Base-by-base conservation (phyloP, 176 grass and related monocot species). In the Olyra latifolia region DNA sequence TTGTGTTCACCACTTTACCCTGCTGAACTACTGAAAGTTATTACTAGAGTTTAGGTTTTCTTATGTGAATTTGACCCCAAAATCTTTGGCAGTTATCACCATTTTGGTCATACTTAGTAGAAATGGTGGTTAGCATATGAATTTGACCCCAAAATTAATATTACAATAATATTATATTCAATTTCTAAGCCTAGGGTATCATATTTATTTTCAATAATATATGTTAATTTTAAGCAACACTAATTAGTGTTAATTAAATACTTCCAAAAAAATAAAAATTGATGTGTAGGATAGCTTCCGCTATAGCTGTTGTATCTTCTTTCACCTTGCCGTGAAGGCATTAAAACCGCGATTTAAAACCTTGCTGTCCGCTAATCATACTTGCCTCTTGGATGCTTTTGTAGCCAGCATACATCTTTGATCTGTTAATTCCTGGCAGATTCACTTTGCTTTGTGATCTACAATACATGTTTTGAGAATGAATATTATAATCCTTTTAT, bases 1-100 rank as follows among this genome's bases (percentile, higher is more conserved):
- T 66, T 77, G n/a, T 4, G 66, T 67, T 64, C 60, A 62, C 58
- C 59, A 54, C 46, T 66, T 45, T 86, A 39, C 63, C 44, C 3
- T 76, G 57, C 8, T 74, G 30, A 72, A 70, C 52, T 63, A 29
- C 35, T 56, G 20, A 87, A 65, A 87, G 22, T 80, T 22, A 54
- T 74, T 56, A 58, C 28, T 83, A 62, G 9, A 45, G 14, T 72
- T 76, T 43, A 46, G 29, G 28, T 22, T 69, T 57, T 67, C 46
- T 69, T 76, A 68, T 76, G 32, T 35, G 32, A 35, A 35, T 35
- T 35, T 35, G 32, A 35, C 32, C 32, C 32, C 32, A 35, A 35
- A 35, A 35, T 35, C 32, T 35, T 35, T 35, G 32, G 32, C 32
- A 35, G 32, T 35, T 4, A 35, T 35, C 32, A 35, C 32, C 32